A percentile compares a stretch with the other conserved stretches of the same genome.
Evolutionary conservation across 345 rosid species (phyloP).

Genomic region (Schrenkiella parvula): DNA sequence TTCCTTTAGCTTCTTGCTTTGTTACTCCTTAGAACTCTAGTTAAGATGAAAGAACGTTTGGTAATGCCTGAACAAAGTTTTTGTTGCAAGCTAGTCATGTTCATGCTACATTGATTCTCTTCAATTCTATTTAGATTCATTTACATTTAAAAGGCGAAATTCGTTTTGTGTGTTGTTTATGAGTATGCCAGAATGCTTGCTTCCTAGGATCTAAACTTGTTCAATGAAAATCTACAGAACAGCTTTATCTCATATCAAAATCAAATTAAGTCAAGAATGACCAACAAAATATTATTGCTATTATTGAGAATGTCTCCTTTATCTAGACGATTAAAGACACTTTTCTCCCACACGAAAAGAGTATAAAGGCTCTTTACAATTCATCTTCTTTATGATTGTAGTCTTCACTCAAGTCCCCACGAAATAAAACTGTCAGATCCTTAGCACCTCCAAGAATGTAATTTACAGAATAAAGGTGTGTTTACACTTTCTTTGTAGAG

Average conservation of each 20-base stretch:
- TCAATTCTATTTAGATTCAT: background rate
- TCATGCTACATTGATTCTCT: background rate
- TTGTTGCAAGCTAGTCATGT: background rate
- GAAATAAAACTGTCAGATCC: constrained; percentile 9
- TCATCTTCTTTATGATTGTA: background rate
- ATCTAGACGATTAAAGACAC: constrained; percentile 1
- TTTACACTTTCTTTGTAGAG: background rate
- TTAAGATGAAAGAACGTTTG: background rate
- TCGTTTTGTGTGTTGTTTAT: background rate
- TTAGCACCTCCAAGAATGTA: constrained; percentile 33
- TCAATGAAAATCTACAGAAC: background rate
- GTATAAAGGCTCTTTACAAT: background rate
- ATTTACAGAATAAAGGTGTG: constrained; percentile 30
- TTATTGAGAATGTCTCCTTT: background rate
- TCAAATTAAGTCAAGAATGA: background rate
- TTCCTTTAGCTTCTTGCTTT: background rate
- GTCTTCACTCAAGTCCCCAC: background rate
- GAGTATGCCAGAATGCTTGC: background rate
- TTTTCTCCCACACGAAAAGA: constrained; percentile 15
- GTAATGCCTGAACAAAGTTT: background rate
- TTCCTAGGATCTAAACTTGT: background rate
- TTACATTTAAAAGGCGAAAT: background rate
- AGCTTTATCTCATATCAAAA: background rate
- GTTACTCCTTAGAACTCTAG: background rate
- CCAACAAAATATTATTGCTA: background rate